Conservation (phyloP, 805 yeast species). For the Candida michaelii region DNA sequence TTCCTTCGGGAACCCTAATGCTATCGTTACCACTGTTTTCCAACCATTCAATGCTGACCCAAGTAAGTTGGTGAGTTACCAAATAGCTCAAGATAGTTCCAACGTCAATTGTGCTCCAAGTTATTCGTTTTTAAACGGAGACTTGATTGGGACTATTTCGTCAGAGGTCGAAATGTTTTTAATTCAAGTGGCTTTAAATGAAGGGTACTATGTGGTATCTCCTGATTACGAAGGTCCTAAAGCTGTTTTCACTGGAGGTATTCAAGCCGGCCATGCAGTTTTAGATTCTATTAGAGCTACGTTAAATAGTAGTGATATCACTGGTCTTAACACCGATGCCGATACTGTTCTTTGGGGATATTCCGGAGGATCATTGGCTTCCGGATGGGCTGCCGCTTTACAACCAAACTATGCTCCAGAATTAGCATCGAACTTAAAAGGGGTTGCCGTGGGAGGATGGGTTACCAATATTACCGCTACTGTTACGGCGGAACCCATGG, state of each 20-base stretch:
- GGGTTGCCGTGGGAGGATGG: slow-evolving; percentile 38
- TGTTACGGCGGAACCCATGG: slow-evolving; percentile 15
- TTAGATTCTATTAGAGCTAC: slow-evolving; percentile 33
- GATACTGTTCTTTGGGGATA: slow-evolving; percentile 33
- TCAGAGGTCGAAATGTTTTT: slow-evolving; percentile 19
- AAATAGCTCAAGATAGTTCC: slow-evolving; percentile 30
- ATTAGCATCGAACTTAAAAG: slow-evolving; percentile 21
- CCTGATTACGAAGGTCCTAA: slow-evolving; percentile 39
- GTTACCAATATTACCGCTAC: slow-evolving; percentile 34
- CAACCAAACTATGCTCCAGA: slow-evolving; percentile 41
- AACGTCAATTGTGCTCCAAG: slow-evolving; percentile 28
- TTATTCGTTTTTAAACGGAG: slow-evolving; percentile 20
- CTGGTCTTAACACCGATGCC: slow-evolving; percentile 22
- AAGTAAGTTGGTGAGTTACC: slow-evolving; percentile 26
- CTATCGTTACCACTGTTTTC: slow-evolving; percentile 26
- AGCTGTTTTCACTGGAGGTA: slow-evolving; percentile 32
- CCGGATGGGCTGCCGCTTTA: slow-evolving; percentile 38
- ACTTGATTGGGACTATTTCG: slow-evolving; percentile 12
- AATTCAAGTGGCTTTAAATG: slow-evolving; percentile 20
- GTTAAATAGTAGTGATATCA: slow-evolving; percentile 16
- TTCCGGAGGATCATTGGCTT: slow-evolving; percentile 40
- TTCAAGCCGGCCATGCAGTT: slow-evolving; percentile 29
- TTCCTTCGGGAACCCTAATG: slow-evolving; percentile 25
- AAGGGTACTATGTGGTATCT: slow-evolving; percentile 33
- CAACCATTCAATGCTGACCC: slow-evolving; percentile 31